A percentile compares a stretch with the other conserved stretches of the same genome.
phyloP scores from a whole-genome alignment of 352 stramenopile species.

The Phytophthora pseudosyringae region DNA sequence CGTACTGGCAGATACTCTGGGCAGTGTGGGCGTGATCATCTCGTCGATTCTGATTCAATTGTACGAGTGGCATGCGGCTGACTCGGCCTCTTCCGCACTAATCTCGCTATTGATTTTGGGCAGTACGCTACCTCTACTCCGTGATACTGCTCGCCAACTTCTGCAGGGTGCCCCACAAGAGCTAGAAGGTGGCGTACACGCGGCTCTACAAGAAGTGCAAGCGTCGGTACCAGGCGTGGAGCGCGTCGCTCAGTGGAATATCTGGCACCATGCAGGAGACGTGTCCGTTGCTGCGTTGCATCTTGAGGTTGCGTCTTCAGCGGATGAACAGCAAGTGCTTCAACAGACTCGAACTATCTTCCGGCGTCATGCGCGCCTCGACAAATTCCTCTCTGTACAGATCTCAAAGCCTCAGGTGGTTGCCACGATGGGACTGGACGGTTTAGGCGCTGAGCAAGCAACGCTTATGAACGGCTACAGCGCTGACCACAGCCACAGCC shows the following conservation, averaged over 20 bases:
- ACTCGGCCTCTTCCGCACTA: conserved; percentile 82
- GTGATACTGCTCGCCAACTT: conserved; percentile 75
- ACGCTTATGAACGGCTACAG: conserved; percentile 26
- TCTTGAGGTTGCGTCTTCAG: conserved; percentile 52
- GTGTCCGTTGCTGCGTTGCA: conserved; percentile 66
- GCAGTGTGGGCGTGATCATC: conserved; percentile 90
- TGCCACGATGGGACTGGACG: conserved; percentile 9
- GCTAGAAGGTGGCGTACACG: conserved; percentile 49
- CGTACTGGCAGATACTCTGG: conserved; percentile 88
- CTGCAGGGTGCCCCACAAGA: conserved; percentile 74
- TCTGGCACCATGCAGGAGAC: conserved; percentile 77
- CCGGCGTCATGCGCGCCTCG: conserved; percentile 41
- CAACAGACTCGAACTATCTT: conserved; percentile 57
- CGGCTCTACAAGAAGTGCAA: conserved; percentile 58
- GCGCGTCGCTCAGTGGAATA: conserved; percentile 68
- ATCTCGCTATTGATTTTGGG: conserved; percentile 87
- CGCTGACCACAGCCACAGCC: conserved; percentile 19
- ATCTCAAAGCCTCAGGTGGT: conserved; percentile 53
- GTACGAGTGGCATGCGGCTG: conserved; percentile 84
- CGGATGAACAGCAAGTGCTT: conserved; percentile 66
- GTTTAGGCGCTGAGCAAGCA: conserved; percentile 9
- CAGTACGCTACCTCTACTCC: conserved; percentile 81
- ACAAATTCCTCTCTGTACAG: conserved; percentile 70
- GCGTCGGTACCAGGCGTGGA: conserved; percentile 49
- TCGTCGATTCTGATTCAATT: conserved; percentile 88